phyloP scores from a whole-genome alignment of 2,329 filamentous ascomycete genomes.

The Cladosporium sp. region DNA sequence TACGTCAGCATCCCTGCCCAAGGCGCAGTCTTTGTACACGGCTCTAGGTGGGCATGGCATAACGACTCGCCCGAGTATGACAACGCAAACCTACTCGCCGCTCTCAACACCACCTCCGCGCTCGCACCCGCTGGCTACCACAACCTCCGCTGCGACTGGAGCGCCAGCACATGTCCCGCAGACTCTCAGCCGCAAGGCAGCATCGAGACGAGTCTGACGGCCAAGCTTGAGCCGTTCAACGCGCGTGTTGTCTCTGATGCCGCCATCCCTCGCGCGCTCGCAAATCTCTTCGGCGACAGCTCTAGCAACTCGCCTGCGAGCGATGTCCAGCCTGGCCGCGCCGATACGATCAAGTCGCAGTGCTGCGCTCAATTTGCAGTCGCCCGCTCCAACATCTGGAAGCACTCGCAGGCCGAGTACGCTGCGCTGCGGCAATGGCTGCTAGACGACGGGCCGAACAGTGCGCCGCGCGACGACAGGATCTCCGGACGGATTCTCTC shows the following conservation, averaged over 20 bases:
- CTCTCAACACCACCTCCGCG: conserved; percentile 36
- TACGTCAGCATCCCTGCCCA: conserved; percentile 51
- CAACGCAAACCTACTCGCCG: conserved; percentile 35
- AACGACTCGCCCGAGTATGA: conserved; percentile 47
- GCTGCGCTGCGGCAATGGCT: conserved; percentile 49
- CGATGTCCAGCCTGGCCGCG: conserved; percentile 39
- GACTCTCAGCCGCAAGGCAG: conserved; percentile 31
- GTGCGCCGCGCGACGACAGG: conserved; percentile 36
- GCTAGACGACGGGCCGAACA: conserved; percentile 31
- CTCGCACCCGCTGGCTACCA: conserved; percentile 39
- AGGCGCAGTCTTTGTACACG: conserved; percentile 54
- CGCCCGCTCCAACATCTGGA: conserved; percentile 41
- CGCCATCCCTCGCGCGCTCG: conserved; percentile 17
- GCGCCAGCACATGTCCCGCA: conserved; percentile 35
- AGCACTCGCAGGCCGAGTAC: conserved; percentile 47
- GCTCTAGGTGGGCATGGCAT: conserved; percentile 51
- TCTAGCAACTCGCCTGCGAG: conserved; percentile 26
- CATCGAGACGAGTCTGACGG: conserved; percentile 35
- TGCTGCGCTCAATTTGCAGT: conserved; percentile 55
- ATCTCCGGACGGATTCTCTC: conserved; percentile 40
- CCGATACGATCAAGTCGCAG: conserved; percentile 19
- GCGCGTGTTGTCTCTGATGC: conserved; percentile 24
- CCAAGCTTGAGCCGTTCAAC: conserved; percentile 39
- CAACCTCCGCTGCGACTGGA: conserved; percentile 48
- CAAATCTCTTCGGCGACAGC: conserved; percentile 14